phyloP scores from a whole-genome alignment of 768 basidiomycete species.

The Neoboletus brunneissimus region DNA sequence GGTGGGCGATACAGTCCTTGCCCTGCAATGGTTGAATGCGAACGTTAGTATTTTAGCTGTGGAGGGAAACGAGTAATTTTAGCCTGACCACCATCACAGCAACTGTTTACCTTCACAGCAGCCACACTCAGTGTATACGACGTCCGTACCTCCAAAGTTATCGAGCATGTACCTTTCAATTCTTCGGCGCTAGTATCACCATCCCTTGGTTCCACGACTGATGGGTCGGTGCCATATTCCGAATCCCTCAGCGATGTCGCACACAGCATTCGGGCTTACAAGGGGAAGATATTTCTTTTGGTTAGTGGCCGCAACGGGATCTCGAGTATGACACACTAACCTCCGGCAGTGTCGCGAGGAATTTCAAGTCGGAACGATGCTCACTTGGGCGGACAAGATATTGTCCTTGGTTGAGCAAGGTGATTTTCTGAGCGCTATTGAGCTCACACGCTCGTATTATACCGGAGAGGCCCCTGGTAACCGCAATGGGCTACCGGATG shows the following conservation, averaged over 20 bases:
- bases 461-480: slow-evolving; percentile 79
- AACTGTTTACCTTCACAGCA: slow-evolving; percentile 63
- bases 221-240: slow-evolving; percentile 45
- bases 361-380: slow-evolving; percentile 76
- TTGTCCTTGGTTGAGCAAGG: slow-evolving; percentile 79
- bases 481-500: slow-evolving; percentile 78
- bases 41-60: slow-evolving; percentile 61
- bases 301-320: slow-evolving; percentile 44
- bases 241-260: slow-evolving; percentile 54
- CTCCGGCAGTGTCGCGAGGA: slow-evolving; percentile 56
- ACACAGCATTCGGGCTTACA: slow-evolving; percentile 77
- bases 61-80: neutral
- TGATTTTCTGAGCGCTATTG: slow-evolving; percentile 88
- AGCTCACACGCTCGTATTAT: slow-evolving; percentile 81
- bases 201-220: slow-evolving; percentile 43
- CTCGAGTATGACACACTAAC: slow-evolving; percentile 4
- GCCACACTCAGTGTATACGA: slow-evolving; percentile 69
- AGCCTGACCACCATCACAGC: slow-evolving; percentile 40
- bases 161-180: slow-evolving; percentile 64
- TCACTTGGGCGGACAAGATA: slow-evolving; percentile 95
- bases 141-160: slow-evolving; percentile 46
- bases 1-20: slow-evolving; percentile 60
- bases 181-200: slow-evolving; percentile 55
- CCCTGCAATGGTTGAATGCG: slow-evolving; percentile 84
- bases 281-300: slow-evolving; percentile 87